Evolutionary conservation across 192 early-diverging fungal species (phyloP).

Genomic region (Mortierella alpina): DNA sequence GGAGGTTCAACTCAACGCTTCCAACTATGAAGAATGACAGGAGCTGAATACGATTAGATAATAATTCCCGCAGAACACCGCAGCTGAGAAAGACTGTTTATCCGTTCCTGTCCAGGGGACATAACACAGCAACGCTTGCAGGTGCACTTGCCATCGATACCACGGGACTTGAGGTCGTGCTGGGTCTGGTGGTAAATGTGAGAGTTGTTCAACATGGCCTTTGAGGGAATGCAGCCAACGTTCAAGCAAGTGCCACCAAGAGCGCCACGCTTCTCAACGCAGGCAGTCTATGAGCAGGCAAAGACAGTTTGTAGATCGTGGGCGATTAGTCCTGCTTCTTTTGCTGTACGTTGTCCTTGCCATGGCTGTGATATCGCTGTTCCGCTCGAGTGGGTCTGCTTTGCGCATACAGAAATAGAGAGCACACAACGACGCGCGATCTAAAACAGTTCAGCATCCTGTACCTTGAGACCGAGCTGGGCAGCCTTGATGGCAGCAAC

Average conservation of each 20-base stretch:
- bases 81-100: neutral
- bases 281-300: slow-evolving; percentile 79
- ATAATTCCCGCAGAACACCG: neutral
- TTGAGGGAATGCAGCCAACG: slow-evolving; percentile 99
- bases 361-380: slow-evolving; percentile 4
- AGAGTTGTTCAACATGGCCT: slow-evolving; percentile 98
- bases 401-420: neutral
- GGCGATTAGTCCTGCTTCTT: neutral
- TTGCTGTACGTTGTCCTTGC: no score
- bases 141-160: slow-evolving; percentile 81
- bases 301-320: no score
- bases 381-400: neutral
- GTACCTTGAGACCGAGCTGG: slow-evolving; percentile 96
- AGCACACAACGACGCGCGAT: neutral
- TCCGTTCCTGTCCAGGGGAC: neutral
- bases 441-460: neutral
- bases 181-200: slow-evolving; percentile 95
- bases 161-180: slow-evolving; percentile 92
- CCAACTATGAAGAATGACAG: slow-evolving; percentile 60
- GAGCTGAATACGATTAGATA: neutral
- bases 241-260: slow-evolving; percentile 99
- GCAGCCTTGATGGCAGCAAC: slow-evolving; percentile 99
- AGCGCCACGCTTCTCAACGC: slow-evolving; percentile 94
- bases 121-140: neutral
- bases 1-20: slow-evolving; percentile 87